phyloP scores from a whole-genome alignment of 177 flowering plant genomes.

The Vitis hybrid region DNA sequence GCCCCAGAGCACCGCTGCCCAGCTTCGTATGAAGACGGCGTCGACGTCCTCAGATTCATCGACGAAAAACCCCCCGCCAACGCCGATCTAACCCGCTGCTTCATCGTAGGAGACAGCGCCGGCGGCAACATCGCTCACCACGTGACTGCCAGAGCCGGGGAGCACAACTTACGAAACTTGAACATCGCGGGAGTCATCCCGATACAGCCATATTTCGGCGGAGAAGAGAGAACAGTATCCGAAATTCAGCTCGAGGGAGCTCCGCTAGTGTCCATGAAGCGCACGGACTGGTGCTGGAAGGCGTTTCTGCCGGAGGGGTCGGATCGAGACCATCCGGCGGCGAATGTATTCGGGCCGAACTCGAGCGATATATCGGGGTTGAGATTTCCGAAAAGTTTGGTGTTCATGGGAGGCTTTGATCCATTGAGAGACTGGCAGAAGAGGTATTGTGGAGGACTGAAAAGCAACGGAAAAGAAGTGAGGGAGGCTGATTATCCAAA shows the following conservation, averaged over 20 bases:
- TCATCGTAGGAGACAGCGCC: constrained; percentile 53
- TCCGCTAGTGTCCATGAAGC: constrained; percentile 19
- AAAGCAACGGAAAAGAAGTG: too few relatives aligned
- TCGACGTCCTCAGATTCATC: constrained; percentile 34
- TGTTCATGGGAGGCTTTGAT: constrained; percentile 23
- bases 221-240: constrained; percentile 40
- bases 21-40: constrained; percentile 14
- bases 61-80: constrained; percentile 21
- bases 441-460: too few relatives aligned
- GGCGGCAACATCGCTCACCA: constrained; percentile 57
- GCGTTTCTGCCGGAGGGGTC: constrained; percentile 47
- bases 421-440: constrained; percentile 1
- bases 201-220: constrained; percentile 53
- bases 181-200: constrained; percentile 25
- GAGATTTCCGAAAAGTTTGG: constrained; percentile 17
- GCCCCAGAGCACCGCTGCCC: constrained; percentile 22
- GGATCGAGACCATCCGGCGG: constrained; percentile 44
- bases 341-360: constrained; percentile 35
- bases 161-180: constrained; percentile 13
- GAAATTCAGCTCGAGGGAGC: constrained; percentile 25
- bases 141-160: constrained; percentile 25
- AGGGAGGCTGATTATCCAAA: too few relatives aligned
- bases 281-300: constrained; percentile 45
- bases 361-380: constrained; percentile 10
- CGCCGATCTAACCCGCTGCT: constrained; percentile 31